These are phyloP conservation scores for Eucalyptus sp. DNA, from an alignment of 345 rosid species.

Conservation along the genomic window DNA sequence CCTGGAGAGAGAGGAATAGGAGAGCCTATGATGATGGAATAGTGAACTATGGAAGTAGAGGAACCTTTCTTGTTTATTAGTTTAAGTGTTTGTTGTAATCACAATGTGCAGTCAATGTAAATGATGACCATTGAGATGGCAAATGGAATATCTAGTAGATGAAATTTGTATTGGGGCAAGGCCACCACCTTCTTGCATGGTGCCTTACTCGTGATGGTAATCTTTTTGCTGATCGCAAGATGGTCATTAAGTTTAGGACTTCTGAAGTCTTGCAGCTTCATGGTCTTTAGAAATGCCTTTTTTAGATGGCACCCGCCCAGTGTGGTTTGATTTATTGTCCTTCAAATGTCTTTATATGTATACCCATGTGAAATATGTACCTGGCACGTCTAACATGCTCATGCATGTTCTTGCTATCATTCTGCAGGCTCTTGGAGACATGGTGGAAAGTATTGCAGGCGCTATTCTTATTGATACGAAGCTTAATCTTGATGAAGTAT, in stretches of 20 bases:
- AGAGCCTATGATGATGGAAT: not conserved
- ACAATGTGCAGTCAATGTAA: not conserved
- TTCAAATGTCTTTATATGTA: not conserved
- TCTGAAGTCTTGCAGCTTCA: not conserved
- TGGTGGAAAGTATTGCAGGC: conserved; percentile 83
- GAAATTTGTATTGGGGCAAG: not conserved
- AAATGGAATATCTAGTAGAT: not conserved
- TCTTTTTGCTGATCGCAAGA: not conserved
- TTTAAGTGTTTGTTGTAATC: not conserved
- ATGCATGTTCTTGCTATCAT: not conserved
- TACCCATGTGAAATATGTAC: not conserved
- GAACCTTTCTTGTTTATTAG: not conserved
- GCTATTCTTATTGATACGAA: conserved; percentile 70
- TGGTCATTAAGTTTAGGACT: not conserved
- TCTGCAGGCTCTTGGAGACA: conserved; percentile 77
- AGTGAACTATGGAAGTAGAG: not conserved
- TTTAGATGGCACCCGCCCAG: not conserved
- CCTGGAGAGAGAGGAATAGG: not conserved
- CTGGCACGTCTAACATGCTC: not conserved
- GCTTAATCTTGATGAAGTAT: conserved; percentile 59
- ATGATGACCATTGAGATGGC: not conserved
- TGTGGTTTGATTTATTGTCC: not conserved
- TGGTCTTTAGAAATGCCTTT: not conserved
- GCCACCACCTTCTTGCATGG: not conserved
- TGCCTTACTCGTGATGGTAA: not conserved